Base-by-base conservation (phyloP, 2,329 filamentous ascomycete genomes). In the Claviceps africana region DNA sequence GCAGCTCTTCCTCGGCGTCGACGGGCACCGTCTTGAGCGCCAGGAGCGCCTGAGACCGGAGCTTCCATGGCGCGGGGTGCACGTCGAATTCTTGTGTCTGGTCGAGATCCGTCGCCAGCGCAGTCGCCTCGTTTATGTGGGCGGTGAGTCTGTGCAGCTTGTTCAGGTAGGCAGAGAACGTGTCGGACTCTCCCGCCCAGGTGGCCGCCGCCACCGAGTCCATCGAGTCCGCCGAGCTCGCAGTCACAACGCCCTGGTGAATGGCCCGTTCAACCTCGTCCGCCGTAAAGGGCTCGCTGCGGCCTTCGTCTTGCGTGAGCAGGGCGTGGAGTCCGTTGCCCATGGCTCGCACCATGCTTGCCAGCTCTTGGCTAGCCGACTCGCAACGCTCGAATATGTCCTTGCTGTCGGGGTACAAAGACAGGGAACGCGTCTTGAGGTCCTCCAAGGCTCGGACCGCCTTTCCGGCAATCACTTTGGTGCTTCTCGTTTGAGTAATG, bases 1-100 rank as follows among this genome's bases (percentile, higher is more conserved):
- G 80, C 51, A 96, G 77, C 65, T 95, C 87, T 61, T 91, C 86
- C 62, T 95, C 88, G 0, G 85, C 82, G 61, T 95, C 88, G 40
- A 89, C 77, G 0, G 88, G 84, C 37, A 88, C 79, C 22, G 81
- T 82, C 71, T 93, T 91, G 58, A 85, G 84, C n/a, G 81, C 81
- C 66, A 85, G 88, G 51, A 97, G 77, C 61, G 93, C 85, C 60
- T 86, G 81, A 3, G 88, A 83, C 51, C 90, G 84, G 33, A 88
- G 75, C 51, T 86, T 76, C 93, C 93, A 98, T 2, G 93, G 93
- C 3, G 85, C 79, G 0, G 79, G 75, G 22, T 75, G 78, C 56
- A 81, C 78, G 57, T 95, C 88, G 61, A 97, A 91, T 65, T 91
- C 86, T 55, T 85, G 75, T 0, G 85, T 85, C 60, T 85, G 81